Conservation (phyloP, 2,329 filamentous ascomycete genomes). For the Pestalotiopsis fici region DNA sequence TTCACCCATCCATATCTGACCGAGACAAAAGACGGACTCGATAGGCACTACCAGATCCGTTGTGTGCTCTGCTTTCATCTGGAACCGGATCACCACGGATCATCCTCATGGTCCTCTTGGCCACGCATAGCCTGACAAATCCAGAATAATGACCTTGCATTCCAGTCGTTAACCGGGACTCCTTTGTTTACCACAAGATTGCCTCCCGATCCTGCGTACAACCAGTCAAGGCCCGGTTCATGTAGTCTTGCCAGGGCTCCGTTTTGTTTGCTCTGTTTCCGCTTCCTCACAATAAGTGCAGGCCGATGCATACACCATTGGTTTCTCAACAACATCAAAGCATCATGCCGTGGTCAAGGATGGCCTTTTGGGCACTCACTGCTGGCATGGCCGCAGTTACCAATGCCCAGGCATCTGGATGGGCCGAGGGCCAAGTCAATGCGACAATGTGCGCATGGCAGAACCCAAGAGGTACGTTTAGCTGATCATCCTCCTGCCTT, state of each 20-base stretch:
- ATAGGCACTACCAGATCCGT: constrained; percentile 17
- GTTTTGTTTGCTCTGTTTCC: background rate
- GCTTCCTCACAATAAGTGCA: background rate
- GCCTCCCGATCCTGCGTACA: constrained; percentile 8
- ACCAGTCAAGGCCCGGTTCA: background rate
- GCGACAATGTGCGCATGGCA: constrained; percentile 62
- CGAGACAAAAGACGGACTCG: constrained; percentile 14
- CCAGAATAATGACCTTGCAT: constrained; percentile 17
- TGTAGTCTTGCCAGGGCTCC: background rate
- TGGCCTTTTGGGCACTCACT: constrained; percentile 26
- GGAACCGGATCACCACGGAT: background rate
- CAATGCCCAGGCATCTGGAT: constrained; percentile 46
- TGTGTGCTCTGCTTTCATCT: constrained; percentile 20
- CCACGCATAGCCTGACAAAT: constrained; percentile 14
- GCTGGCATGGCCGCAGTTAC: constrained; percentile 28
- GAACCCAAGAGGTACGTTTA: constrained; percentile 34
- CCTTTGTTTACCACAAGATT: constrained; percentile 20
- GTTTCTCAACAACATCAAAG: background rate
- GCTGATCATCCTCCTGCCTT: background rate
- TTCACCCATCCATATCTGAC: constrained; percentile 10
- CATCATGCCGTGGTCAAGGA: constrained; percentile 28
- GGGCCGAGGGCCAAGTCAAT: constrained; percentile 54
- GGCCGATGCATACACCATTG: constrained; percentile 14
- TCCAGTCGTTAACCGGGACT: constrained; percentile 14
- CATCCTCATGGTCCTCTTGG: constrained; percentile 12